phyloP scores from a whole-genome alignment of 768 basidiomycete species.

The Hortiboletus flavorubellus region DNA sequence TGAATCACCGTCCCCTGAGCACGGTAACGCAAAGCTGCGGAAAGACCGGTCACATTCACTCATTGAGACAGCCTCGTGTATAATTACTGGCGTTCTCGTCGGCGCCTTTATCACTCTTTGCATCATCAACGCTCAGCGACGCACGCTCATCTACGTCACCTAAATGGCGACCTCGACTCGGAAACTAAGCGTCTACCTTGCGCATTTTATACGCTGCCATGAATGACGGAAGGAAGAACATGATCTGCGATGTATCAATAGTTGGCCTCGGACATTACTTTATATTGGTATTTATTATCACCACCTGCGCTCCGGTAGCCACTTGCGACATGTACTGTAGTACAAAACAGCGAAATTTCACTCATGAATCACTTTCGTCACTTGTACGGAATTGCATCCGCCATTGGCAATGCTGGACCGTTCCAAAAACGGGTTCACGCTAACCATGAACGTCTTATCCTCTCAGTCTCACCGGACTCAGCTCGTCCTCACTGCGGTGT shows the following conservation, averaged over 20 bases:
- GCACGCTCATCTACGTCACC: conserved; percentile 42
- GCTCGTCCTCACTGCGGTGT: conserved; percentile 61
- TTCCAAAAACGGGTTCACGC: background rate
- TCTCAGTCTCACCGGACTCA: conserved; percentile 57
- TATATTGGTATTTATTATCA: conserved; percentile 29
- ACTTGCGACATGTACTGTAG: conserved; percentile 1
- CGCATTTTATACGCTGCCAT: background rate
- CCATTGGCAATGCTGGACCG: background rate
- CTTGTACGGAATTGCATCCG: background rate
- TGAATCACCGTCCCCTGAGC: conserved; percentile 8
- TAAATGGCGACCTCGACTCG: conserved; percentile 7
- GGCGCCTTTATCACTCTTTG: conserved; percentile 56
- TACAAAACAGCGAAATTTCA: background rate
- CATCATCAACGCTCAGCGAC: conserved; percentile 44
- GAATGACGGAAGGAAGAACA: conserved; percentile 2
- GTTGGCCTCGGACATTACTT: conserved; percentile 14
- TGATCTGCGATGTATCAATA: conserved; percentile 21
- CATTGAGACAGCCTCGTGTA: conserved; percentile 40
- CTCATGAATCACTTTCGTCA: background rate
- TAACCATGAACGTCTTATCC: conserved; percentile 22
- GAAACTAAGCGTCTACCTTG: background rate
- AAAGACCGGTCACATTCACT: conserved; percentile 24
- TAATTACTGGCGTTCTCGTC: conserved; percentile 57
- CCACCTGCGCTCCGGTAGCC: conserved; percentile 12
- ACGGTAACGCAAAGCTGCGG: conserved; percentile 12